Evolutionary conservation across 2,329 filamentous ascomycete genomes (phyloP).

Genomic region (Trichoderma sp.): DNA sequence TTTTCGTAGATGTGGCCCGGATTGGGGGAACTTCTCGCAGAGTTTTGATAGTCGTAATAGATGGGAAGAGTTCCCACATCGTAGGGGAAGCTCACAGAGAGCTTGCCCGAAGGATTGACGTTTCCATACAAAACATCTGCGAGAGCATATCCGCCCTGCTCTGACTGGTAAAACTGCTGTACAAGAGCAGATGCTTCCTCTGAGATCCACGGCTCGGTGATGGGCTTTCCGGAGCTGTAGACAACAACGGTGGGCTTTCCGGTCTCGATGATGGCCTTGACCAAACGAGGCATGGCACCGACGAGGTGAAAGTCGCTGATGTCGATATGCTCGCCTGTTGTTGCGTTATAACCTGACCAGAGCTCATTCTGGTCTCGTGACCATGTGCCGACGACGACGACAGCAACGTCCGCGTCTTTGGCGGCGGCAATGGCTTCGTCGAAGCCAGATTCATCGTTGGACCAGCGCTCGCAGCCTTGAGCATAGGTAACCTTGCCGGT

Average conservation of each 20-base stretch:
- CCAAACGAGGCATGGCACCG: constrained; percentile 15
- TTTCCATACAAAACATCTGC: constrained; percentile 14
- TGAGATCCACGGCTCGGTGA: constrained; percentile 14
- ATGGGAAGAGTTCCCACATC: constrained; percentile 19
- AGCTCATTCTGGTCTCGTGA: constrained; percentile 19
- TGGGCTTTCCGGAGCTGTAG: constrained; percentile 18
- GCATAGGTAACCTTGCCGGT: constrained; percentile 17
- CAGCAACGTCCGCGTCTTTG: constrained; percentile 8
- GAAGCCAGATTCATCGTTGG: constrained; percentile 17
- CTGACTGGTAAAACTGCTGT: constrained; percentile 19
- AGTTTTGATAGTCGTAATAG: constrained; percentile 16
- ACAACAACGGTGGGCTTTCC: constrained; percentile 13
- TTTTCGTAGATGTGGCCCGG: constrained; percentile 3
- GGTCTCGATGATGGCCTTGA: constrained; percentile 14
- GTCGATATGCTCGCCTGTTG: constrained; percentile 10
- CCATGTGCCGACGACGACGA: constrained; percentile 4
- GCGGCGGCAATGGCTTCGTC: constrained; percentile 17
- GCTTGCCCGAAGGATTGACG: constrained; percentile 14
- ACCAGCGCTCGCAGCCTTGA: constrained; percentile 13
- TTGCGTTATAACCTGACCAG: constrained; percentile 6
- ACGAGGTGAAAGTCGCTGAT: constrained; percentile 12
- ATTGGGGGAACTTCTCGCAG: background rate
- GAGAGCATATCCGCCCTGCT: constrained; percentile 10
- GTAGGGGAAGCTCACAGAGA: constrained; percentile 20
- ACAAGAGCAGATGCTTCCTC: constrained; percentile 14